Base-by-base conservation (phyloP, 2,329 filamentous ascomycete species). In the Plenodomus biglobosus region DNA sequence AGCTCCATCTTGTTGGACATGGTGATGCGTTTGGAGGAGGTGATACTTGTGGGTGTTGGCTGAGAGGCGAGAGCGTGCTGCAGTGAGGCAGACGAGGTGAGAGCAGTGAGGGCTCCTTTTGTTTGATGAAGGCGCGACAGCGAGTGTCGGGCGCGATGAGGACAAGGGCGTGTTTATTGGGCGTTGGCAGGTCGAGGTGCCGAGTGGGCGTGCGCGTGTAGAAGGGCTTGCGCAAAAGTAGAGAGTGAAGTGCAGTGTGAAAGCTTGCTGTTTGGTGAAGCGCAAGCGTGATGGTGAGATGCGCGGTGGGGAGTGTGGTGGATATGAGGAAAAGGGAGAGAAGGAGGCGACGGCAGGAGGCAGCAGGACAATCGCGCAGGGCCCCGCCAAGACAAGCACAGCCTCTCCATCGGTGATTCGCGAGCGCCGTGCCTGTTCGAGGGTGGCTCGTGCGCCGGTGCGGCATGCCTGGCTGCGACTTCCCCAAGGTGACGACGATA, bases 1-100 rank as follows among this genome's bases (percentile, higher is more conserved):
- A 95, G 87, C 75, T 96, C 91, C 71, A 99, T 88, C 80, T 96
- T 96, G 79, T 85, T 87, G 57, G 64, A 65, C 66, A 71, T 68
- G 52, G 35, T 61, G 64, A 57, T 32, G 41, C 37, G 22, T 39
- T 41, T 52, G 40, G 22, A 42, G 32, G 46, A 38, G 34, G 47
- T 44, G 46, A 38, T 44, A 39, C 35, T 37, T 37, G 16, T 17
- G 35, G 15, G 35, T 50, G 50, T 49, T 27, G 43, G 42, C 44
- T 49, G 43, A 46, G 40, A 52, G 36, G 45, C 45, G 45, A 49
- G 46, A 40, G 51, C 48, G 50, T 51, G 50, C 51, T 46, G 46
- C 36, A 35, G 51, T 52, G 24, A 42, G 44, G 48, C 36, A 45
- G 52, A 47, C 32, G 48, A 52, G 44, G 51, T 48, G 43, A 50